These are phyloP conservation scores for Cylindrodendrum hubeiense DNA, from an alignment of 2,329 filamentous ascomycete genomes.

Conservation along the genomic window DNA sequence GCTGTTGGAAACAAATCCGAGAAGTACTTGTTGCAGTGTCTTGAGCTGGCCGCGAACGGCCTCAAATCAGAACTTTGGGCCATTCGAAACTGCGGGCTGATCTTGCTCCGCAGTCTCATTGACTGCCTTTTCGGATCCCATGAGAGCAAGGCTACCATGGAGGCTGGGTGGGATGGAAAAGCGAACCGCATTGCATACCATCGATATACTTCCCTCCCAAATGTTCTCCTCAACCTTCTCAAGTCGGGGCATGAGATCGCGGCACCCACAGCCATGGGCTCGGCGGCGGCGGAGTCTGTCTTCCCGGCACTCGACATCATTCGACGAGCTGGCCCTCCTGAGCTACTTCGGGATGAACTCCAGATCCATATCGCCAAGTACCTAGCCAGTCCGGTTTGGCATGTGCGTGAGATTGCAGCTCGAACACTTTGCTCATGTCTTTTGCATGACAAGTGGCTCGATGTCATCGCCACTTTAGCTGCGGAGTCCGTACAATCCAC, in stretches of 20 bases:
- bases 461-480: slow-evolving; percentile 54
- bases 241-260: slow-evolving; percentile 62
- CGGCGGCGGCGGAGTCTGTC: slow-evolving; percentile 73
- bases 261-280: slow-evolving; percentile 50
- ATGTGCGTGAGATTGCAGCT: slow-evolving; percentile 84
- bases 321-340: slow-evolving; percentile 76
- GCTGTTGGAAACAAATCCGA: slow-evolving; percentile 80
- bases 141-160: slow-evolving; percentile 74
- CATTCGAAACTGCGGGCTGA: slow-evolving; percentile 91
- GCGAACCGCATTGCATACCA: slow-evolving; percentile 77
- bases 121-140: slow-evolving; percentile 82
- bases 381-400: slow-evolving; percentile 79
- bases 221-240: slow-evolving; percentile 73
- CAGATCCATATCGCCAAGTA: slow-evolving; percentile 71
- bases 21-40: slow-evolving; percentile 76
- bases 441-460: slow-evolving; percentile 63
- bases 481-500: slow-evolving; percentile 40
- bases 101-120: slow-evolving; percentile 88
- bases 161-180: slow-evolving; percentile 73
- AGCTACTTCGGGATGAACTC: slow-evolving; percentile 66
- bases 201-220: slow-evolving; percentile 74
- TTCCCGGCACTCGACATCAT: slow-evolving; percentile 89
- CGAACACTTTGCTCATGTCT: slow-evolving; percentile 76
- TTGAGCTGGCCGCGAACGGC: slow-evolving; percentile 84
- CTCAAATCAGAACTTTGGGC: slow-evolving; percentile 90